phyloP scores from a whole-genome alignment of 805 yeast genomes.

The Naumovozyma baii region DNA sequence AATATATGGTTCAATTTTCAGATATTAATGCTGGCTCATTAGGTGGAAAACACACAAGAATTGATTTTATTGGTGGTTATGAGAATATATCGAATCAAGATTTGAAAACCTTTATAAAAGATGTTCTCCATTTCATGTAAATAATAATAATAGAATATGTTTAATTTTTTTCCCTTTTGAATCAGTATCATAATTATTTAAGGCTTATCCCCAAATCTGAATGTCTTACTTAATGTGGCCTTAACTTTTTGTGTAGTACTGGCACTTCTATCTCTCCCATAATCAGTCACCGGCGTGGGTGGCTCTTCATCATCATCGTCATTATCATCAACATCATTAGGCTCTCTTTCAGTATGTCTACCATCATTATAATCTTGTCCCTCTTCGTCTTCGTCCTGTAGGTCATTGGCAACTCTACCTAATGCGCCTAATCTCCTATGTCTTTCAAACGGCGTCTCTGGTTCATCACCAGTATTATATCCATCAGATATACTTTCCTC shows the following conservation, averaged over 20 bases:
- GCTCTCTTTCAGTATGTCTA: not conserved
- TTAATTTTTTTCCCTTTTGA: not conserved
- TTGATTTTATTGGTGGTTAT: slow-evolving; percentile 21
- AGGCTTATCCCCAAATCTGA: slow-evolving; percentile 4
- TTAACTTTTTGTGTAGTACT: slow-evolving; percentile 10
- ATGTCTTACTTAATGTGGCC: slow-evolving; percentile 11
- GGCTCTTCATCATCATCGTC: not conserved
- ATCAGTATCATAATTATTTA: not conserved
- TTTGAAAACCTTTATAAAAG: slow-evolving; percentile 6
- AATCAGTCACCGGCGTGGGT: not conserved
- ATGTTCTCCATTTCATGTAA: slow-evolving; percentile 4
- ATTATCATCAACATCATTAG: not conserved
- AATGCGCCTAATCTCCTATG: slow-evolving; percentile 52
- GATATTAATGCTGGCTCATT: slow-evolving; percentile 21
- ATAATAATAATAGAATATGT: too few relatives aligned
- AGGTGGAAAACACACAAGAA: slow-evolving; percentile 22
- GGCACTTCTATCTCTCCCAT: slow-evolving; percentile 3
- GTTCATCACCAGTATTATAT: slow-evolving; percentile 25
- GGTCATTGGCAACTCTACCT: slow-evolving; percentile 32
- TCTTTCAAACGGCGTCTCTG: slow-evolving; percentile 60
- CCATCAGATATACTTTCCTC: slow-evolving; percentile 17
- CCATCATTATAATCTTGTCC: not conserved
- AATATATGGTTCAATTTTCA: slow-evolving; percentile 25
- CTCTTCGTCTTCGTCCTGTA: slow-evolving; percentile 37
- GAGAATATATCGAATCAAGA: slow-evolving; percentile 4